A percentile compares a stretch with the other conserved stretches of the same genome.
These are phyloP conservation scores for Kandelia obovata DNA, from an alignment of 345 rosid species.

Conservation along the genomic window DNA sequence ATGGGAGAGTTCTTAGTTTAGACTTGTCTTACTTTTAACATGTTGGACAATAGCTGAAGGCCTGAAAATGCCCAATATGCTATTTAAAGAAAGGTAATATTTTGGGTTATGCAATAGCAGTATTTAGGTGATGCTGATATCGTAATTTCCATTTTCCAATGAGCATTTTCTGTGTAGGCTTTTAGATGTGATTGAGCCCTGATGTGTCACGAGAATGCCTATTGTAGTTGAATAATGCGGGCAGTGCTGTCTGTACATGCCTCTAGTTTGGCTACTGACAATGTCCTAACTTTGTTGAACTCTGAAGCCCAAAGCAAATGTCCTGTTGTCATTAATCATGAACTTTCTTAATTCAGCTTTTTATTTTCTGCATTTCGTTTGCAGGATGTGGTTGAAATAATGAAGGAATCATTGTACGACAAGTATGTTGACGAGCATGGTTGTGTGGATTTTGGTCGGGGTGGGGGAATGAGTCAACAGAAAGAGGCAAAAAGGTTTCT, in stretches of 20 bases:
- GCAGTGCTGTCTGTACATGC: background rate
- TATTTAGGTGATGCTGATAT: too few species aligned
- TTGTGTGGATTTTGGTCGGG: conserved; percentile 76
- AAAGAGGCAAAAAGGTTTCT: conserved; percentile 92
- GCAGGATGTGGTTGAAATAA: conserved; percentile 95
- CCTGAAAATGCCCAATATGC: too few species aligned
- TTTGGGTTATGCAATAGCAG: too few species aligned
- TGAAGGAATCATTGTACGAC: conserved; percentile 93
- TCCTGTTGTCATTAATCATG: background rate
- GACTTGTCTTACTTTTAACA: too few species aligned
- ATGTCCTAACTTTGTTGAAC: background rate
- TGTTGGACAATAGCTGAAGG: too few species aligned
- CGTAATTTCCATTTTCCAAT: too few species aligned
- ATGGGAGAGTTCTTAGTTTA: too few species aligned
- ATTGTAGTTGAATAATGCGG: background rate
- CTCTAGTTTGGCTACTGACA: background rate
- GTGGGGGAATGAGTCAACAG: conserved; percentile 98
- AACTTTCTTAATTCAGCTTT: background rate
- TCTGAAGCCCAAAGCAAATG: background rate
- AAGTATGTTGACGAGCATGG: conserved; percentile 93
- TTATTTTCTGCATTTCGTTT: conserved; percentile 19
- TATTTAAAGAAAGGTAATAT: too few species aligned
- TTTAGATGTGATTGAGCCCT: background rate
- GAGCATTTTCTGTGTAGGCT: background rate
- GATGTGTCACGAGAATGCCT: background rate